phyloP scores from a whole-genome alignment of 2,329 filamentous ascomycete species.

The Colletotrichum scovillei region DNA sequence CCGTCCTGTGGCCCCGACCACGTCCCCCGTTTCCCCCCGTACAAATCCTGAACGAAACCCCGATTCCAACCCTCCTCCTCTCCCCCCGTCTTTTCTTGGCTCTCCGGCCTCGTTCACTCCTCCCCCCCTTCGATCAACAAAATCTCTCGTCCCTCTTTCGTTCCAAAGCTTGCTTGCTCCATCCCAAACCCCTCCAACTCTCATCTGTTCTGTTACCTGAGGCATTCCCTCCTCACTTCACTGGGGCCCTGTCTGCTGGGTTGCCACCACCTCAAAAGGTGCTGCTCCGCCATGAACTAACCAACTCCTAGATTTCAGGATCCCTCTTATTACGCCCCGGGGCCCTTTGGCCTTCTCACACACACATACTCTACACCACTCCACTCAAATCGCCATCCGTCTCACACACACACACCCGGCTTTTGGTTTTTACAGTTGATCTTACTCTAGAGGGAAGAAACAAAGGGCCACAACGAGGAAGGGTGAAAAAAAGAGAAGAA shows the following conservation, averaged over 20 bases:
- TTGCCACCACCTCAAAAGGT: conserved; percentile 28
- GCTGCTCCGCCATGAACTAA: conserved; percentile 35
- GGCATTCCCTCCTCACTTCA: conserved; percentile 20
- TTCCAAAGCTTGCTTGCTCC: conserved; percentile 30
- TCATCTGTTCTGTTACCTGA: conserved; percentile 23
- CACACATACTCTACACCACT: neutral
- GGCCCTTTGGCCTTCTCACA: conserved; percentile 25
- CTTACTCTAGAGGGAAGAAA: neutral
- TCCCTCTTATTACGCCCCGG: conserved; percentile 12
- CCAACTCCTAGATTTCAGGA: conserved; percentile 12
- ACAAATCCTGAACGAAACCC: conserved; percentile 22
- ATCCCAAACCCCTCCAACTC: conserved; percentile 23
- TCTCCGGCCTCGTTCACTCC: conserved; percentile 8
- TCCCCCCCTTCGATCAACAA: conserved; percentile 11
- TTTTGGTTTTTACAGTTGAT: neutral
- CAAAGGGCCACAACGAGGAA: neutral
- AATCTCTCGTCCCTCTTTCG: conserved; percentile 28
- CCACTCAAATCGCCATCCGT: neutral
- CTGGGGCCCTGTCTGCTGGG: neutral
- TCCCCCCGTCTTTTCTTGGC: conserved; percentile 24
- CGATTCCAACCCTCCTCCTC: conserved; percentile 19
- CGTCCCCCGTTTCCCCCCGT: conserved; percentile 17
- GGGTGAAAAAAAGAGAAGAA: neutral
- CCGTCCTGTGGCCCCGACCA: conserved; percentile 13
- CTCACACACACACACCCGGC: neutral